A percentile compares a stretch with the other conserved stretches of the same genome.
Conservation (phyloP, 352 stramenopile species). For the Phytopythium sindhum region DNA sequence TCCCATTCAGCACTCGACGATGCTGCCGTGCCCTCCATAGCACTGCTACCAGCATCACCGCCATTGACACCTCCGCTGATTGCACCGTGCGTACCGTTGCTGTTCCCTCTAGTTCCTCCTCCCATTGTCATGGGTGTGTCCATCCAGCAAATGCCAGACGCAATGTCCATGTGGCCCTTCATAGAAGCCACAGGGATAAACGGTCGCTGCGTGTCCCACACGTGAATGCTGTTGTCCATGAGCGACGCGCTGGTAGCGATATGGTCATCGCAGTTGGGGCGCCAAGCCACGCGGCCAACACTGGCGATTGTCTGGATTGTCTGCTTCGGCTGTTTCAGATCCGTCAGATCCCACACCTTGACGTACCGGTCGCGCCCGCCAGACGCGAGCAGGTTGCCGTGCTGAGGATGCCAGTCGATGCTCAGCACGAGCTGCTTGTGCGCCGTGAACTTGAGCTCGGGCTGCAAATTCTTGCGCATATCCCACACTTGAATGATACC, state of each 20-base stretch:
- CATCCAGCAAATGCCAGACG: conserved; percentile 82
- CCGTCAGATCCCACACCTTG: conserved; percentile 80
- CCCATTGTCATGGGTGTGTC: conserved; percentile 54
- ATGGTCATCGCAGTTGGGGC: conserved; percentile 72
- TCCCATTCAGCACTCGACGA: conserved; percentile 48
- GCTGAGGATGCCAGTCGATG: conserved; percentile 79
- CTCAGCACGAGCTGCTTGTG: conserved; percentile 83
- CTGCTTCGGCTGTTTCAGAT: conserved; percentile 72
- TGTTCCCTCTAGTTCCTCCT: not conserved
- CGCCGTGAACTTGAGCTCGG: conserved; percentile 82
- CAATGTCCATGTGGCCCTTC: conserved; percentile 82
- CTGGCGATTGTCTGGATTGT: conserved; percentile 87
- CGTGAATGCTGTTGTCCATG: conserved; percentile 85
- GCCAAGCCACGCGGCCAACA: conserved; percentile 76
- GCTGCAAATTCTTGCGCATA: conserved; percentile 77
- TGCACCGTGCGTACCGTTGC: conserved; percentile 8
- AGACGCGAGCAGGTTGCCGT: conserved; percentile 68
- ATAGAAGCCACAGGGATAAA: conserved; percentile 84
- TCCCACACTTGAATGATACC: conserved; percentile 87
- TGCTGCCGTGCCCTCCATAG: not conserved
- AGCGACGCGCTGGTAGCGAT: conserved; percentile 83
- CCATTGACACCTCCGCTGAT: not conserved
- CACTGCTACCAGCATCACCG: not conserved
- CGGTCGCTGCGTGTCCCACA: conserved; percentile 82
- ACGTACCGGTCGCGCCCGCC: conserved; percentile 83